Evolutionary conservation across 129 eudicot genomes (phyloP).

Genomic region (Gnaphalium uliginosum): DNA sequence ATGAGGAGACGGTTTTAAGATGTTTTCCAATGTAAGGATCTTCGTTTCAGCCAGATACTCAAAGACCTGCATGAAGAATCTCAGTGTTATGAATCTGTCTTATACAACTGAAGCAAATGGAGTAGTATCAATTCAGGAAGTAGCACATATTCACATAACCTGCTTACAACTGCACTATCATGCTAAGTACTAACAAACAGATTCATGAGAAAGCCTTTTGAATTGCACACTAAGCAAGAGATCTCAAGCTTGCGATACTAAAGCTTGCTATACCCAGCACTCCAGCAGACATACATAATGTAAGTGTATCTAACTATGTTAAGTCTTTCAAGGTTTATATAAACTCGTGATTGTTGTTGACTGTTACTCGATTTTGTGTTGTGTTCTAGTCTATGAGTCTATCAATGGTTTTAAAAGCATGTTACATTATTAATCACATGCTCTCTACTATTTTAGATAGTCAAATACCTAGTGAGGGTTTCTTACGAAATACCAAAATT

Average conservation of each 20-base stretch:
- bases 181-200: background rate
- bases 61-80: conserved; percentile 51
- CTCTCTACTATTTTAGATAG: background rate
- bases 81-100: background rate
- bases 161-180: background rate
- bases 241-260: background rate
- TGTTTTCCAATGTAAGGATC: conserved; percentile 74
- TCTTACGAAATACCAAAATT: background rate
- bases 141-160: background rate
- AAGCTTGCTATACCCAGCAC: background rate
- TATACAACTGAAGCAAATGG: background rate
- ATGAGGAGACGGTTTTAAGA: conserved; percentile 61
- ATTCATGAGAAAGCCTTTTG: background rate
- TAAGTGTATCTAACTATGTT: background rate
- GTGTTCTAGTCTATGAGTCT: background rate
- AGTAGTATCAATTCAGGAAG: background rate
- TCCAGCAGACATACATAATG: background rate
- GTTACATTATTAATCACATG: background rate
- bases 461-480: background rate
- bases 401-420: background rate
- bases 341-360: background rate
- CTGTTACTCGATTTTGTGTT: background rate
- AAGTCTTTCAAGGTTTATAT: background rate
- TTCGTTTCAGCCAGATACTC: conserved; percentile 75
- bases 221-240: background rate